These are phyloP conservation scores for Eucalyptus rudis DNA, from an alignment of 345 rosid species.

Conservation along the genomic window DNA sequence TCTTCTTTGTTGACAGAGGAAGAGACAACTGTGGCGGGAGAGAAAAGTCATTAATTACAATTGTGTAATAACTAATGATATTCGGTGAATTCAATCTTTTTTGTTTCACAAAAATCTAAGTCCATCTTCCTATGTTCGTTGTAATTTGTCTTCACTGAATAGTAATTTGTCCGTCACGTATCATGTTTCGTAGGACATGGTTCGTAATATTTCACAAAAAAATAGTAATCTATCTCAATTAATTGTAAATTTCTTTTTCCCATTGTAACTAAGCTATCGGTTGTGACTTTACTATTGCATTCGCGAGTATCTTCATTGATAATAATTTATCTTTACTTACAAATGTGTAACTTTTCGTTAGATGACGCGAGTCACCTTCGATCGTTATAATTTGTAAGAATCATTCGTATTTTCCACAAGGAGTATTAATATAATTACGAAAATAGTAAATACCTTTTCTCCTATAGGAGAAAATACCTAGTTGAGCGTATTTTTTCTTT, in stretches of 20 bases:
- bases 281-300: neutral
- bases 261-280: neutral
- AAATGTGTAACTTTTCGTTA: neutral
- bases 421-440: neutral
- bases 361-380: fast-evolving
- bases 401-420: fast-evolving
- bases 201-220: neutral
- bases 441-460: no score
- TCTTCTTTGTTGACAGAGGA: neutral
- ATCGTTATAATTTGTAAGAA: neutral
- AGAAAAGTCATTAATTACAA: neutral
- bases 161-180: neutral
- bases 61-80: neutral
- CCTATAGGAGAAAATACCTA: neutral
- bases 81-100: neutral
- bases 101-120: neutral
- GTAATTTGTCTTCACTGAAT: neutral
- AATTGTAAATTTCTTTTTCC: neutral
- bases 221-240: neutral
- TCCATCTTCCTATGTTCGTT: neutral
- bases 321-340: neutral
- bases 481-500: no score
- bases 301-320: fast-evolving
- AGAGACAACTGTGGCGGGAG: neutral
- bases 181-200: neutral